Base-by-base conservation (phyloP, 805 yeast species). In the Candida oleophila region DNA sequence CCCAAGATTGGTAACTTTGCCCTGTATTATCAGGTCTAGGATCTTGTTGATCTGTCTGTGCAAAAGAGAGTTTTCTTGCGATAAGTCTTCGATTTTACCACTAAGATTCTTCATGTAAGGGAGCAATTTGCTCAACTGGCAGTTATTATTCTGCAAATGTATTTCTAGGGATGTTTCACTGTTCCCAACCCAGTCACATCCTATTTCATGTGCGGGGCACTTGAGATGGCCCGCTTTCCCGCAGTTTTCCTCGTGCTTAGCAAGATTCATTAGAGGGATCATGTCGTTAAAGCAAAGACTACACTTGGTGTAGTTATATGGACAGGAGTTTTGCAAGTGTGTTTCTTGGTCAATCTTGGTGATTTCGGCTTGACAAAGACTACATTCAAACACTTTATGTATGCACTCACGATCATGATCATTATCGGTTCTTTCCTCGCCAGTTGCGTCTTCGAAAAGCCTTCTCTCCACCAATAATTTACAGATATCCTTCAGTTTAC, bases 1-100 rank as follows among this genome's bases (percentile, higher is more conserved):
- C 0, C 83, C 83, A 18, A 77, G 54, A 51, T 78, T 78, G 1
- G 80, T 72, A 18, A 78, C 60, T 51, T 69, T 76, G 0, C 83
- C 83, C 46, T 73, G 80, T 1, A 73, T 61, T 3, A 77, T 65
- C 28, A 77, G 71, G 52, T 74, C 75, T 49, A 78, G 59, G 3
- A 78, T 68, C 38, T 66, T 66, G 35, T 74, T 68, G 38, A 78
- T 60, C 53, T 77, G 81, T 14, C 62, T 52, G 46, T 73, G 78
- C 38, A 78, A 54, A 44, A 55, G 56, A 3, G 44, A 46, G 50
- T 78, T 78, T 39, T 77, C 80, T 3, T 51, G 48, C 0, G 59
- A 44, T 9, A 77, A 46, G 1, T 41, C 41, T 2, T 54, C 53
- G 1, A 77, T 47, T 45, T 63, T 63, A 2, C 50, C 45, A 39